Evolutionary conservation across 768 basidiomycete species (phyloP).

Genomic region (Phaeotremella fagi): DNA sequence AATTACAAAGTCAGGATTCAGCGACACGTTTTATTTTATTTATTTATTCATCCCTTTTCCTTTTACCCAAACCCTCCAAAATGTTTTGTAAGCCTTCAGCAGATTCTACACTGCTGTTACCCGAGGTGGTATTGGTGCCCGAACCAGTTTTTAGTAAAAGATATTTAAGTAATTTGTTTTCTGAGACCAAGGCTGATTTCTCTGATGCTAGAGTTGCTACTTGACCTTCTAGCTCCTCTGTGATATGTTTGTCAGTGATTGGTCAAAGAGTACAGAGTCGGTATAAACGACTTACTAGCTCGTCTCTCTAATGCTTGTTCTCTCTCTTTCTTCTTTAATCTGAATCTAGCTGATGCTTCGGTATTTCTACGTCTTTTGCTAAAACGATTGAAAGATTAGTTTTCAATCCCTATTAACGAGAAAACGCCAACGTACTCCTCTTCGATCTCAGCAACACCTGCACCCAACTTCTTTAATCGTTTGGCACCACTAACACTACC

Average conservation of each 20-base stretch:
- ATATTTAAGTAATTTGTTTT: conserved; percentile 35
- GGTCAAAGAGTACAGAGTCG: not conserved
- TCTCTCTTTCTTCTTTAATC: conserved; percentile 49
- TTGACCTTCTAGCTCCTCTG: conserved; percentile 40
- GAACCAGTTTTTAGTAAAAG: not conserved
- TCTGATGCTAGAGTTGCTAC: conserved; percentile 29
- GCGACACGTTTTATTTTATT: not conserved
- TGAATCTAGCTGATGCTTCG: conserved; percentile 46
- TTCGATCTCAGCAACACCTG: conserved; percentile 31
- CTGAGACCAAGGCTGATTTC: conserved; percentile 36
- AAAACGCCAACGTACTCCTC: conserved; percentile 33
- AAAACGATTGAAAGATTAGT: not conserved
- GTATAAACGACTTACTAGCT: conserved; percentile 23
- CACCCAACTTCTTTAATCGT: conserved; percentile 36
- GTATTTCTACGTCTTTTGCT: conserved; percentile 47
- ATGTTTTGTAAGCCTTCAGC: not conserved
- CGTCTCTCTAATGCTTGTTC: conserved; percentile 42
- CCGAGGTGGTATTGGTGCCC: too few species aligned
- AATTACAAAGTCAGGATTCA: not conserved
- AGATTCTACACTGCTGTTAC: not conserved
- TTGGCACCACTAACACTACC: conserved; percentile 30
- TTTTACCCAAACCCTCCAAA: not conserved
- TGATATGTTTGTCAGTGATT: not conserved
- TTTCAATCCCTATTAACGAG: not conserved
- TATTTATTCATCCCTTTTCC: not conserved